phyloP scores from a whole-genome alignment of 495 filamentous ascomycete species.

The Penicillium tannophilum region DNA sequence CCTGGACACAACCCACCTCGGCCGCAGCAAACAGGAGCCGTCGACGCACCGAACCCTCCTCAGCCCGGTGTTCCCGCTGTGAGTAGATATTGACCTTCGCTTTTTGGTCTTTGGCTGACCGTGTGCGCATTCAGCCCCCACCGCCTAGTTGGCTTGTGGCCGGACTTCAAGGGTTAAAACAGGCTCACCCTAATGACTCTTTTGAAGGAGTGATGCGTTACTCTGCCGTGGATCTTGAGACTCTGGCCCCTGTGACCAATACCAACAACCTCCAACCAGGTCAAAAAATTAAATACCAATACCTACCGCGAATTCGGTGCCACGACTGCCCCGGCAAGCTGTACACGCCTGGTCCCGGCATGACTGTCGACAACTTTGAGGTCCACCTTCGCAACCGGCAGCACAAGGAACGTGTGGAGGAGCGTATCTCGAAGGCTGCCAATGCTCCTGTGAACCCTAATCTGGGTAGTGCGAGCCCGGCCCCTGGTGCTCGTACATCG shows the following conservation, averaged over 20 bases:
- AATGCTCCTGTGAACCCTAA: constrained; percentile 9
- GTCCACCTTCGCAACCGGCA: constrained; percentile 80
- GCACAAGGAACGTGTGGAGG: constrained; percentile 76
- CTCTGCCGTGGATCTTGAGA: constrained; percentile 69
- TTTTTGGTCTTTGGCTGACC: constrained; percentile 26
- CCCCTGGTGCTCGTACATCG: constrained; percentile 18
- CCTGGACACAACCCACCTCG: constrained; percentile 31
- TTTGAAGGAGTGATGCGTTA: constrained; percentile 91
- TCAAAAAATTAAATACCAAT: constrained; percentile 65
- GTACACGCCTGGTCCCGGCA: constrained; percentile 84
- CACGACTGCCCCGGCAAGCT: constrained; percentile 90
- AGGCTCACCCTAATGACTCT: constrained; percentile 68
- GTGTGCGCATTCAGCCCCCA: constrained; percentile 58
- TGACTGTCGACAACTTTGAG: constrained; percentile 85
- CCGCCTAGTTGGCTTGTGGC: constrained; percentile 77
- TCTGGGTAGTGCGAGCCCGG: constrained; percentile 25
- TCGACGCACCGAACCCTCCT: constrained; percentile 63
- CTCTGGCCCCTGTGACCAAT: constrained; percentile 55
- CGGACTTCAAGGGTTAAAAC: constrained; percentile 64
- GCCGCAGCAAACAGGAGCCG: constrained; percentile 60
- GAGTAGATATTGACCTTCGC: constrained; percentile 42
- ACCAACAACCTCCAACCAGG: constrained; percentile 49
- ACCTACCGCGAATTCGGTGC: constrained; percentile 83
- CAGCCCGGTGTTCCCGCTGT: constrained; percentile 59
- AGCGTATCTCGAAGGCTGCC: constrained; percentile 38